Evolutionary conservation across 192 early-diverging fungal species (phyloP), one percentile per base, ranked within the genome.

Genomic region (Backusella circina): DNA sequence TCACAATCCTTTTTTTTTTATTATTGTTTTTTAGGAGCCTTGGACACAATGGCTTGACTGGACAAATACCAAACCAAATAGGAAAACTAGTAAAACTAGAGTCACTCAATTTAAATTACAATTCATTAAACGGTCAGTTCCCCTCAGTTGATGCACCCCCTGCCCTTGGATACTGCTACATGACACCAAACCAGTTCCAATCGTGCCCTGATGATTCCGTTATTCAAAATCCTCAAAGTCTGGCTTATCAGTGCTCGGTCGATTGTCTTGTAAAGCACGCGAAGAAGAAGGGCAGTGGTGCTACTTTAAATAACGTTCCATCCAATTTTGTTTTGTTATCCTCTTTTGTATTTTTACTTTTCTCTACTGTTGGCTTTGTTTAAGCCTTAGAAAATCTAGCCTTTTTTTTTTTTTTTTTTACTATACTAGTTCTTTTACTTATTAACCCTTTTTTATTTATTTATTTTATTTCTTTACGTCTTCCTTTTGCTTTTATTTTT

Each of bases 241-340:
- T 83, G 9, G 82, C 82, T 6, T 80, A 71, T 65, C 71, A 74
- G 30, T 83, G 82, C 32, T 72, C 74, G 16, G 23, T 83, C 2
- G 65, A 83, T 47, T 79, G 82, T 64, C 54, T 61, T 61, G 54
- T 61, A 61, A 61, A 61, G 9, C 8, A 61, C 9, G 10, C 54
- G 26, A 61, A 61, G 21, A 61, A 61, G 54, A 61, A 61, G 26
- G 12, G 9, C 3, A 61, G 26, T 61, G 54, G 1, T 2, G 23
- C 23, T 2, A 61, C 21, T 28, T 8, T 28, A 26, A 23, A 61
- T 61, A 61, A 61, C 12, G 2, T 0, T 28, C 54, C 54, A 13
- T 61, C 26, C 1, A 61, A 3, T 61, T 26, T 61, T 61, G 54
- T 28, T 28, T 28, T 61, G 21, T 13, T 61, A 61, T 61, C 23